Evolutionary conservation across 2,329 filamentous ascomycete genomes (phyloP), one percentile per base, ranked within the genome.

Genomic region (Fusarium irregulare): DNA sequence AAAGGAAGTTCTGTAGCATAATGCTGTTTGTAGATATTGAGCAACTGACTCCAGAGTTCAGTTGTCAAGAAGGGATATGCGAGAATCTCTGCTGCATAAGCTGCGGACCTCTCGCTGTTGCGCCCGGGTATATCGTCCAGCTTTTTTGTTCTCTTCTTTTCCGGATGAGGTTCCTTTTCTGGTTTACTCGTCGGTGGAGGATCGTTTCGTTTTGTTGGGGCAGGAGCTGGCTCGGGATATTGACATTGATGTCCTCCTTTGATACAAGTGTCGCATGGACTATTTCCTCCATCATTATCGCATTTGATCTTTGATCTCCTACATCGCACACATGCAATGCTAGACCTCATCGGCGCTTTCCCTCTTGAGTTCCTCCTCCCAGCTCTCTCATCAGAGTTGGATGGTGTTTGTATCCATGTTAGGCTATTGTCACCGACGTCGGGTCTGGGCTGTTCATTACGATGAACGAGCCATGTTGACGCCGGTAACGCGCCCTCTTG

Each of bases 261-360:
- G 76, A 91, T 87, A 78, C 93, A 97, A 14, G 89, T 89, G 67
- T 92, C 89, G 82, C 93, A 97, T 18, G 88, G 88, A 18, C 89
- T 90, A 66, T 87, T 87, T 60, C 90, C 87, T 64, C 92, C 92
- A 72, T 88, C 87, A 80, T 96, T 96, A 79, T 93, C 89, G 82
- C 93, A 97, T 80, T 95, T 95, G 77, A 95, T 93, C 81, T 96
- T 97, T 77, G 92, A 93, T 74, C 89, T 88, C 61, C 93, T 87
- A 77, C 93, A 95, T 68, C 89, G 86, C 66, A 88, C 84, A 80
- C 93, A 96, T 49, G 93, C 92, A 76, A 95, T 93, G 76, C 91
- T 93, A 48, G 92, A 93, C 72, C 93, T 87, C 87, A 93, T 91
- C 34, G 84, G 84, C 14, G 82, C 79, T 60, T 83, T 81, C 54